phyloP scores from a whole-genome alignment of 495 filamentous ascomycete species.

The Podospora anserina region DNA sequence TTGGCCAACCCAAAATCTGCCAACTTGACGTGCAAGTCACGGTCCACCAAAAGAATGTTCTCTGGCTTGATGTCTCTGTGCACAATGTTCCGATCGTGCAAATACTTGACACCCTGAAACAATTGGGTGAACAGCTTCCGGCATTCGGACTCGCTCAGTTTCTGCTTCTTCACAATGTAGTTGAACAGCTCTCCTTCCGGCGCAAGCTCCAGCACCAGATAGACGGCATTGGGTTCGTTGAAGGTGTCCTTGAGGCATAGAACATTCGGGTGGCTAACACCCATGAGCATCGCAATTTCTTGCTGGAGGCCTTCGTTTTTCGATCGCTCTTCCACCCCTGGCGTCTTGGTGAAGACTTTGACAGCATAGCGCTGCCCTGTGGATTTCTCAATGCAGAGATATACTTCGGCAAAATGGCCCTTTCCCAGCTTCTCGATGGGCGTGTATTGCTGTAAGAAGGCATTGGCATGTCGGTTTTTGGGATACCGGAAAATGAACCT shows the following conservation, averaged over 20 bases:
- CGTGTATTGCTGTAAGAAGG: slow-evolving; percentile 81
- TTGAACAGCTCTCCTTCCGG: slow-evolving; percentile 95
- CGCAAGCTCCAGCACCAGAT: slow-evolving; percentile 88
- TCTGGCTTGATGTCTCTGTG: slow-evolving; percentile 99
- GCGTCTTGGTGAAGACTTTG: slow-evolving; percentile 85
- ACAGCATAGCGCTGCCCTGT: slow-evolving; percentile 84
- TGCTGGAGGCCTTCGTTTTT: slow-evolving; percentile 85
- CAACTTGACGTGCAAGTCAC: slow-evolving; percentile 80
- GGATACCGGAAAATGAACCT: slow-evolving; percentile 91
- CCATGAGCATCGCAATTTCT: slow-evolving; percentile 93
- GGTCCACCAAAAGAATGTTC: slow-evolving; percentile 88
- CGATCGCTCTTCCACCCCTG: slow-evolving; percentile 72
- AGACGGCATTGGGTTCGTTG: slow-evolving; percentile 85
- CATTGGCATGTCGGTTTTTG: slow-evolving; percentile 65
- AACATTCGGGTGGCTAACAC: slow-evolving; percentile 92
- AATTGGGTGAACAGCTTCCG: slow-evolving; percentile 87
- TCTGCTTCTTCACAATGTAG: slow-evolving; percentile 80
- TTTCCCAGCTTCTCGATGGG: slow-evolving; percentile 86
- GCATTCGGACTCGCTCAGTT: slow-evolving; percentile 77
- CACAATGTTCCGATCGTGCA: slow-evolving; percentile 96
- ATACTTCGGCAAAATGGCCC: slow-evolving; percentile 95
- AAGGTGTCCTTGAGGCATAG: slow-evolving; percentile 94
- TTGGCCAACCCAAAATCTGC: slow-evolving; percentile 98
- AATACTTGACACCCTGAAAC: slow-evolving; percentile 89
- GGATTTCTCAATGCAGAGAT: slow-evolving; percentile 80